phyloP scores from a whole-genome alignment of 306 rosid genomes.

The Fagus sylvatica region DNA sequence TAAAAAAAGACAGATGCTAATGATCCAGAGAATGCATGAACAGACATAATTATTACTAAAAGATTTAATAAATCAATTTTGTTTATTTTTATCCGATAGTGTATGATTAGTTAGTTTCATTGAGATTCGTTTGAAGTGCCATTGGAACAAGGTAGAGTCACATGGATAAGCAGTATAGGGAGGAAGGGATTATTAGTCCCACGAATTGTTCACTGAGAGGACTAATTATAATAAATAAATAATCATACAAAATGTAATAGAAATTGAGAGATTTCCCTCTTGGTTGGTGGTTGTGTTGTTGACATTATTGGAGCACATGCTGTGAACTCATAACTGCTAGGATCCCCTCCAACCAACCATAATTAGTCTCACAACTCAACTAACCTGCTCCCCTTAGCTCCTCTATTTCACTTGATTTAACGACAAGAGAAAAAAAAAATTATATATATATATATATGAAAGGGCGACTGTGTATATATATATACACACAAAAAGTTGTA shows the following conservation, averaged over 20 bases:
- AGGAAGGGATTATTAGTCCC: conserved; percentile 17
- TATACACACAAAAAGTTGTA: no score
- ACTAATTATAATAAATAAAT: conserved; percentile 7
- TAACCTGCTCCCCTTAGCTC: background rate
- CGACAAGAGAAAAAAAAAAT: no score
- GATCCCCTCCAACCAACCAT: conserved; percentile 49
- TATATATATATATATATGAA: no score
- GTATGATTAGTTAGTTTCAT: conserved; percentile 36
- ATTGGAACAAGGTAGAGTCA: conserved; percentile 23
- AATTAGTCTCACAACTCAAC: conserved; percentile 27
- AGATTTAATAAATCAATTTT: conserved; percentile 10
- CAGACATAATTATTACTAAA: conserved; percentile 33
- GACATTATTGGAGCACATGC: conserved; percentile 66
- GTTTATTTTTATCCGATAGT: conserved; percentile 29
- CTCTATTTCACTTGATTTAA: background rate
- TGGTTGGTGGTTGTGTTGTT: conserved; percentile 48
- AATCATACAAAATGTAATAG: conserved; percentile 21
- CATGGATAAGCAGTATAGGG: conserved; percentile 23
- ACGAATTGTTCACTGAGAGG: conserved; percentile 3
- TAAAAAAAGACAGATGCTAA: conserved; percentile 43
- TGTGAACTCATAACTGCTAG: conserved; percentile 38
- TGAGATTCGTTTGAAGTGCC: conserved; percentile 29
- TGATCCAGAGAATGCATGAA: conserved; percentile 43
- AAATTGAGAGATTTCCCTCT: conserved; percentile 34
- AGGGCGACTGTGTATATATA: no score